Percentiles rank a stretch among this genome's conserved stretches.
Evolutionary conservation across 805 yeast species (phyloP).

Genomic region (Tanozyma kutaoensis): DNA sequence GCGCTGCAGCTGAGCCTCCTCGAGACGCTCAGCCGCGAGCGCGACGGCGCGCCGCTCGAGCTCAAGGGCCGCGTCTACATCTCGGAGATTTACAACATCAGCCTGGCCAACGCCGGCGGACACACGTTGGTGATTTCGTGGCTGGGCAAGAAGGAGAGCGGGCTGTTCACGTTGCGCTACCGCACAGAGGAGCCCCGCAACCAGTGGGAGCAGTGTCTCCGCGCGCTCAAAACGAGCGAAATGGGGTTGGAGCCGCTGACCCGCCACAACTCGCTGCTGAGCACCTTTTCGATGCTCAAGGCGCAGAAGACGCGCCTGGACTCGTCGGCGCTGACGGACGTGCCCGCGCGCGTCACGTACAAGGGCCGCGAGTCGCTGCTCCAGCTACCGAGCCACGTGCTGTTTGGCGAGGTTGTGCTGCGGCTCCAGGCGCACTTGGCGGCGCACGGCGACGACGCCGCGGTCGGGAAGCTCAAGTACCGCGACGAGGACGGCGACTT

Average conservation of each 20-base stretch:
- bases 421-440: no score
- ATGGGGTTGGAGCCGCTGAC: constrained; percentile 6
- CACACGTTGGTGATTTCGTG: constrained; percentile 57
- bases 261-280: no score
- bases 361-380: no score
- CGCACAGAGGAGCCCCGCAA: constrained; percentile 70
- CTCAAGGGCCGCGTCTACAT: constrained; percentile 76
- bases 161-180: constrained; percentile 71
- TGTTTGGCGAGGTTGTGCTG: no score
- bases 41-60: constrained; percentile 20
- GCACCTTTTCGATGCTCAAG: no score
- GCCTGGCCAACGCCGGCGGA: constrained; percentile 26
- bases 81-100: constrained; percentile 38
- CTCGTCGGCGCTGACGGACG: no score
- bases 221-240: constrained; percentile 30
- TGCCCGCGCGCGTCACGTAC: no score
- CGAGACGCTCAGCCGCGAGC: constrained; percentile 16
- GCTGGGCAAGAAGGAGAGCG: constrained; percentile 82
- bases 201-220: constrained; percentile 69
- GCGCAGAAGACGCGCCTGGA: no score
- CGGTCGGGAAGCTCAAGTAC: constrained; percentile 49
- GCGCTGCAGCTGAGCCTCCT: constrained; percentile 24
- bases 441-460: constrained; percentile 42
- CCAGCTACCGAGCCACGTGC: no score
- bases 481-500: constrained; percentile 94